Base-by-base conservation (phyloP, 352 stramenopile species). In the Blastocystis sp. region DNA sequence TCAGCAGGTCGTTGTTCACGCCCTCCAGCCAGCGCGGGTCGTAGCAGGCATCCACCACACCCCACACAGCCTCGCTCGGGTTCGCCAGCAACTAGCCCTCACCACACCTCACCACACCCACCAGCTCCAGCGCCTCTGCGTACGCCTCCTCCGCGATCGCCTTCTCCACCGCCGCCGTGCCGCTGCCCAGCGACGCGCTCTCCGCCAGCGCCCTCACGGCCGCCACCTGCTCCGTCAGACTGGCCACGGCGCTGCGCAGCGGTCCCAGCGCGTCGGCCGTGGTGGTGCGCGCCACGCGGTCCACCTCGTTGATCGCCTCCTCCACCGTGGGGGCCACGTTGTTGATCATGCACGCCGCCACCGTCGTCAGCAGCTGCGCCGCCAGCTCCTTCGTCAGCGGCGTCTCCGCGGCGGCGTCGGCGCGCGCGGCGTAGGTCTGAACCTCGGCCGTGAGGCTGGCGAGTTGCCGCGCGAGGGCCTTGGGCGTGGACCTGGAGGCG, bases 311-410 rank as follows among this genome's bases (percentile, higher is more conserved):
- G 34, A 76, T 34, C 21, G 34, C 48, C 38, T 59, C 38, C 48
- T 76, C 66, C 7, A 76, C 28, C 9, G 66, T 52, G 6, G 66
- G 66, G 14, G 48, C 66, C 9, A 76, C 66, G n/a, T 42, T 34
- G 38, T 76, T 76, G 66, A 76, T 40, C 7, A 76, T 57, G 19
- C 42, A 34, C n/a, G 42, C 38, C 40, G 34, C 66, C 1, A 76
- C 66, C 14, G 40, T 48, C 38, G 66, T 76, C 10, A 76, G 19
- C 42, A 48, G 10, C 1, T 17, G 38, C 11, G 64, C 38, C 38
- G 21, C 24, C 38, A 71, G 64, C 19, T 45, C 19, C 24, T 71
- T 40, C 24, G 38, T 21, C 1, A 71, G 3, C 19, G 14, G 17
- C 14, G 21, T 40, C 38, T 40, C 3, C 19, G 38, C 19, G 7